phyloP scores from a whole-genome alignment of 1,284 basidiomycete species.

The Vanrija sp. region DNA sequence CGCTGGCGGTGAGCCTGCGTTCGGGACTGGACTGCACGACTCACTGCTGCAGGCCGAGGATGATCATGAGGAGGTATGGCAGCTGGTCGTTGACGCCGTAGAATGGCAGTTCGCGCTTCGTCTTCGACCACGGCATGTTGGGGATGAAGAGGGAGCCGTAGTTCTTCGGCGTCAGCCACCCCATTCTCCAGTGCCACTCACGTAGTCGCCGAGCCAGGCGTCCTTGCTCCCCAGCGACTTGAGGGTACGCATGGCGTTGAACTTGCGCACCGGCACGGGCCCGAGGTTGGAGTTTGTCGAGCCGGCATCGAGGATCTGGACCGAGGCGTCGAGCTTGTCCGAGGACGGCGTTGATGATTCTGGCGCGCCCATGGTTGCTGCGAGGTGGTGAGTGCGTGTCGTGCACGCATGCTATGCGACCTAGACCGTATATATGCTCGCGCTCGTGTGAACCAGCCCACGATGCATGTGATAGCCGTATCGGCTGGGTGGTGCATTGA shows the following conservation, averaged over 20 bases:
- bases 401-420: too few species aligned
- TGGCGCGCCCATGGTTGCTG: too few species aligned
- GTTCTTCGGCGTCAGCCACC: conserved; percentile 16
- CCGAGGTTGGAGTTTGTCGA: conserved; percentile 11
- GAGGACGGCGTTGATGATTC: too few species aligned
- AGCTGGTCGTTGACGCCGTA: conserved; percentile 28
- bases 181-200: conserved; percentile 11
- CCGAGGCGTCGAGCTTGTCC: neutral
- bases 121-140: conserved; percentile 27
- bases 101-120: conserved; percentile 29
- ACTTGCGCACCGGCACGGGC: conserved; percentile 9
- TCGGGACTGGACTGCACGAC: neutral
- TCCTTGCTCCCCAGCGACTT: conserved; percentile 22
- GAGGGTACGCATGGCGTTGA: conserved; percentile 2
- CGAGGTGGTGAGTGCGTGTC: too few species aligned
- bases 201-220: conserved; percentile 33
- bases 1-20: conserved; percentile 4
- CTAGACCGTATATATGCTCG: too few species aligned
- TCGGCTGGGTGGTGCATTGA: too few species aligned
- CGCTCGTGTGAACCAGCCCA: too few species aligned
- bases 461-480: too few species aligned
- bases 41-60: conserved; percentile 34
- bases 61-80: conserved; percentile 30
- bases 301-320: conserved; percentile 7
- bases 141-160: conserved; percentile 31